These are phyloP conservation scores for Taphrina populina DNA, from an alignment of 1,139 yeast species.

Conservation along the genomic window DNA sequence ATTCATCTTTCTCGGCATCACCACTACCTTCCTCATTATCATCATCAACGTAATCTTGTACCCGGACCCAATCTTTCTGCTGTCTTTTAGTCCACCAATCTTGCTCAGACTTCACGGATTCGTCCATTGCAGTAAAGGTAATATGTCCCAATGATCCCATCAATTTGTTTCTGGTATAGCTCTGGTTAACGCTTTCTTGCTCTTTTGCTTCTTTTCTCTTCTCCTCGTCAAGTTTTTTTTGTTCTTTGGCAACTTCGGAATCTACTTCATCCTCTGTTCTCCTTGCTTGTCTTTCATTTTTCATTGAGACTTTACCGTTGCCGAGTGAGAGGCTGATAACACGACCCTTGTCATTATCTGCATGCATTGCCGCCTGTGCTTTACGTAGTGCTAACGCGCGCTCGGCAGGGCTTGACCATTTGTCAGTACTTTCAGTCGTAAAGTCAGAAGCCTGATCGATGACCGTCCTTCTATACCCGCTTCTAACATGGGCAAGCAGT, in stretches of 20 bases:
- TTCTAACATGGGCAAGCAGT: slow-evolving; percentile 73
- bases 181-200: slow-evolving; percentile 16
- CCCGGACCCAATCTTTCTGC: slow-evolving; percentile 29
- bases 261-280: slow-evolving; percentile 30
- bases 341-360: slow-evolving; percentile 32
- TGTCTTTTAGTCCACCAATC: slow-evolving; percentile 21
- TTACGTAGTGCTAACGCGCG: slow-evolving; percentile 76
- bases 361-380: slow-evolving; percentile 65
- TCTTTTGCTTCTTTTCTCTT: slow-evolving; percentile 6
- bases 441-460: slow-evolving; percentile 93
- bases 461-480: slow-evolving; percentile 87
- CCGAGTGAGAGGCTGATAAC: slow-evolving; percentile 34
- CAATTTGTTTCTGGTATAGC: slow-evolving; percentile 16
- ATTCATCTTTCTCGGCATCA: background rate
- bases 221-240: slow-evolving; percentile 19
- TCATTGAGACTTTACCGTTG: slow-evolving; percentile 22
- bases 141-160: slow-evolving; percentile 11
- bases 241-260: slow-evolving; percentile 9
- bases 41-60: slow-evolving; percentile 30
- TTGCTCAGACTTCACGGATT: background rate
- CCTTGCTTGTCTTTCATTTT: slow-evolving; percentile 18
- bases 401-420: slow-evolving; percentile 89
- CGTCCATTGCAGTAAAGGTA: background rate
- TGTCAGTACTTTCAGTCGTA: slow-evolving; percentile 54
- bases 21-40: background rate